Evolutionary conservation across 2,329 filamentous ascomycete species (phyloP).

Genomic region (Cryphonectria carpinicola): DNA sequence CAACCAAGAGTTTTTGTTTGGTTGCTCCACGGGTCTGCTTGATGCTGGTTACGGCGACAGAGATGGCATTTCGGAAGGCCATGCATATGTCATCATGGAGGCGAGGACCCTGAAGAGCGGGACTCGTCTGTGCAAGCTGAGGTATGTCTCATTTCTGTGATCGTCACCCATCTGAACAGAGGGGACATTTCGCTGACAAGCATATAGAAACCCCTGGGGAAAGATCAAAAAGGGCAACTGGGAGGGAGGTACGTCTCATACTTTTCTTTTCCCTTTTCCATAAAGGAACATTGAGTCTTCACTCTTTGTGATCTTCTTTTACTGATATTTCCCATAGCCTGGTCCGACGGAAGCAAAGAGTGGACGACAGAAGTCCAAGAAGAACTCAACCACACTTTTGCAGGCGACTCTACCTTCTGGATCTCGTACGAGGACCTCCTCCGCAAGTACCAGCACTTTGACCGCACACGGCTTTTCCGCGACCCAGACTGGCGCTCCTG

Average conservation of each 20-base stretch:
- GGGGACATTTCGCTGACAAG: conserved; percentile 31
- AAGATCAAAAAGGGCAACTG: conserved; percentile 76
- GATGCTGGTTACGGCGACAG: conserved; percentile 51
- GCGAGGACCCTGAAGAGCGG: conserved; percentile 59
- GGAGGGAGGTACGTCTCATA: conserved; percentile 55
- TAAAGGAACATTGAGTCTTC: neutral
- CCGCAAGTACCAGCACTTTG: conserved; percentile 61
- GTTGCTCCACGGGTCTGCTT: conserved; percentile 56
- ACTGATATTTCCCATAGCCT: conserved; percentile 47
- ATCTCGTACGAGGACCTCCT: conserved; percentile 63
- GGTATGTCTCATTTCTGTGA: conserved; percentile 33
- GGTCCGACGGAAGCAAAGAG: conserved; percentile 80
- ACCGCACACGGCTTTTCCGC: conserved; percentile 61
- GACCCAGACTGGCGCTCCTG: conserved; percentile 57
- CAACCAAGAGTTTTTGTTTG: conserved; percentile 77
- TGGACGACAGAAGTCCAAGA: conserved; percentile 82
- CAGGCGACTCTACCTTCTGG: conserved; percentile 73
- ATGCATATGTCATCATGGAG: conserved; percentile 65
- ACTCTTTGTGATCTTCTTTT: too few species aligned
- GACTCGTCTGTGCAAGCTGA: conserved; percentile 65
- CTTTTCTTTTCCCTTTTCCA: too few species aligned
- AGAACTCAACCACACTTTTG: conserved; percentile 73
- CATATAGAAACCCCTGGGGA: conserved; percentile 73
- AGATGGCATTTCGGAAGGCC: conserved; percentile 61
- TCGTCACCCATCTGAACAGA: neutral